These are phyloP conservation scores for Monilinia aucupariae DNA, from an alignment of 2,329 filamentous ascomycete genomes.

Conservation along the genomic window DNA sequence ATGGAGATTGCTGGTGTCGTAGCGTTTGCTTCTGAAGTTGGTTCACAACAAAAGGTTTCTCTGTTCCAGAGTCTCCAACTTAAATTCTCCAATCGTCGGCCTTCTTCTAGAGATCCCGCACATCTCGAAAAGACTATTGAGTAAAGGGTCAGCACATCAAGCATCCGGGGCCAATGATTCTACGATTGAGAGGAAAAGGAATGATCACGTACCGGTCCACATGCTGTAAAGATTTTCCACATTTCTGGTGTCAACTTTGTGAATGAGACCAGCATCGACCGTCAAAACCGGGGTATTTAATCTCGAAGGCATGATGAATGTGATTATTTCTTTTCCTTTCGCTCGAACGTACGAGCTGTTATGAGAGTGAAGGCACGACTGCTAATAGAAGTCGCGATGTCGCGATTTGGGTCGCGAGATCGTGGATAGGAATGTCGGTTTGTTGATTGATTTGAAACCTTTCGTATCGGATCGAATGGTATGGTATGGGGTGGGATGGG, in stretches of 20 bases:
- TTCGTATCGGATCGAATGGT: not conserved
- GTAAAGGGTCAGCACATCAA: not conserved
- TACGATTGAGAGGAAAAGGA: not conserved
- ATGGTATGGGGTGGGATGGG: no score
- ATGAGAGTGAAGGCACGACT: conserved; percentile 29
- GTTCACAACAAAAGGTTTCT: conserved; percentile 83
- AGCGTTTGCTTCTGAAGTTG: conserved; percentile 48
- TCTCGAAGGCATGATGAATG: conserved; percentile 67
- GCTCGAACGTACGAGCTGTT: conserved; percentile 34
- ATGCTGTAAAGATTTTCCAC: conserved; percentile 92
- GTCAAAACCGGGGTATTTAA: conserved; percentile 82
- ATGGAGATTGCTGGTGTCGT: conserved; percentile 39
- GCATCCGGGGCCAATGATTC: conserved; percentile 5
- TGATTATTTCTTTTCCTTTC: conserved; percentile 9
- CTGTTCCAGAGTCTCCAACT: conserved; percentile 94
- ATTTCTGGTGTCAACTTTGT: conserved; percentile 90
- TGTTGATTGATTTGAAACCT: not conserved
- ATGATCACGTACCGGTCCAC: conserved; percentile 75
- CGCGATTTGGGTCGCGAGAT: conserved; percentile 32
- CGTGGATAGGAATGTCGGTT: conserved; percentile 7
- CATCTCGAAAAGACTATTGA: conserved; percentile 82
- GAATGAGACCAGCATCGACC: conserved; percentile 85
- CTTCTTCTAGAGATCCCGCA: conserved; percentile 88
- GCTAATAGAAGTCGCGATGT: conserved; percentile 31
- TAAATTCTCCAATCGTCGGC: conserved; percentile 86